phyloP scores from a whole-genome alignment of 2,329 filamentous ascomycete species.

The Colletotrichum spinosum region DNA sequence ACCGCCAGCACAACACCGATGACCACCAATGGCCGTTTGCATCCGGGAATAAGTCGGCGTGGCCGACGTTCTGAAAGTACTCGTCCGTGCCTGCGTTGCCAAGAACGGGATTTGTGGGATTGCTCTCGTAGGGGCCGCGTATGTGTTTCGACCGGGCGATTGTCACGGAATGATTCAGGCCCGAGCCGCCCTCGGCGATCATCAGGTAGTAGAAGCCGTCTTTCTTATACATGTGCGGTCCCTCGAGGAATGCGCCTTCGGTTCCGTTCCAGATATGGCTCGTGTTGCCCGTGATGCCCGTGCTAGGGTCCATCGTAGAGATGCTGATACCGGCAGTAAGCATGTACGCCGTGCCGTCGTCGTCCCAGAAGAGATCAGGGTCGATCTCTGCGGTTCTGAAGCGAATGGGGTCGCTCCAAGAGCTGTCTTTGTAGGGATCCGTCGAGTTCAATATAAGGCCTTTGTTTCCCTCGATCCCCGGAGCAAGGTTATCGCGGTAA shows the following conservation, averaged over 20 bases:
- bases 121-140: constrained; percentile 56
- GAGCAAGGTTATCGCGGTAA: background rate
- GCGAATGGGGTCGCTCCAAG: constrained; percentile 42
- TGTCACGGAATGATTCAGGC: constrained; percentile 52
- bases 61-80: constrained; percentile 57
- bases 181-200: constrained; percentile 64
- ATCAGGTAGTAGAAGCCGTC: constrained; percentile 65
- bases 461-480: background rate
- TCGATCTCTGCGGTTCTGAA: constrained; percentile 51
- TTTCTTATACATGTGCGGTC: constrained; percentile 64
- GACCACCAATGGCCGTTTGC: constrained; percentile 63
- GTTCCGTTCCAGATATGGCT: constrained; percentile 58
- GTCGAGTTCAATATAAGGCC: constrained; percentile 32
- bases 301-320: constrained; percentile 47
- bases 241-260: constrained; percentile 55
- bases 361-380: constrained; percentile 63
- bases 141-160: constrained; percentile 55
- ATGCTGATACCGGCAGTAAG: constrained; percentile 42
- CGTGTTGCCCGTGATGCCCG: constrained; percentile 46
- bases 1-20: constrained; percentile 57
- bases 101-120: constrained; percentile 56
- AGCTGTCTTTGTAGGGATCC: constrained; percentile 37
- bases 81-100: constrained; percentile 51
- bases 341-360: constrained; percentile 54
- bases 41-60: constrained; percentile 59